These are phyloP conservation scores for Trichoderma semiorbis DNA, from an alignment of 2,329 filamentous ascomycete genomes.

Conservation along the genomic window DNA sequence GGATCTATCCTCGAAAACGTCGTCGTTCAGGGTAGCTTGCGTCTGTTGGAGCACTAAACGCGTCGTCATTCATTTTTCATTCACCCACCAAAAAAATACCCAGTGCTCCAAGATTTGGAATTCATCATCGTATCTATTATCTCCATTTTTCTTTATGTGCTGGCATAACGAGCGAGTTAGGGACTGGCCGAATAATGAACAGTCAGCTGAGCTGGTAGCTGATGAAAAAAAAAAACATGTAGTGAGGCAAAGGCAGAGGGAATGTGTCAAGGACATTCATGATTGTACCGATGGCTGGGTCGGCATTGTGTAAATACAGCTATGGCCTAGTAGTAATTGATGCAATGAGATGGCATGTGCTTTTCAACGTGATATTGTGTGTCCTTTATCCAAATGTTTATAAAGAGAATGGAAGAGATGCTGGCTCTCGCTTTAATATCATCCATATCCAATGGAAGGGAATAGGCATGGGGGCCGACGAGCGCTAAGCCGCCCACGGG, in stretches of 20 bases:
- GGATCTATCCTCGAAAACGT: slow-evolving; percentile 98
- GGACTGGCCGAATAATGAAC: slow-evolving; percentile 1
- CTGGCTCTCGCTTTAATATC: background rate
- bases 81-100: slow-evolving; percentile 10
- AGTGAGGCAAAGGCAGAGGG: background rate
- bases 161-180: slow-evolving; percentile 6
- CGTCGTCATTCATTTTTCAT: background rate
- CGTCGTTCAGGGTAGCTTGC: slow-evolving; percentile 94
- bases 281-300: background rate
- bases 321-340: slow-evolving; percentile 4
- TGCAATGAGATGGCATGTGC: slow-evolving; percentile 8
- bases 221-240: slow-evolving; percentile 1
- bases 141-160: slow-evolving; percentile 3
- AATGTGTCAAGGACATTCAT: slow-evolving; percentile 3
- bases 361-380: background rate
- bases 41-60: slow-evolving; percentile 61
- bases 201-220: background rate
- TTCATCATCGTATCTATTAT: slow-evolving; percentile 15
- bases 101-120: slow-evolving; percentile 11
- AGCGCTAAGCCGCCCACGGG: background rate
- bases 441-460: background rate
- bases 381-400: background rate
- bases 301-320: slow-evolving; percentile 11
- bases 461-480: background rate
- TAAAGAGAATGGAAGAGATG: background rate